phyloP scores from a whole-genome alignment of 495 filamentous ascomycete genomes.

The Penicillium silybi region DNA sequence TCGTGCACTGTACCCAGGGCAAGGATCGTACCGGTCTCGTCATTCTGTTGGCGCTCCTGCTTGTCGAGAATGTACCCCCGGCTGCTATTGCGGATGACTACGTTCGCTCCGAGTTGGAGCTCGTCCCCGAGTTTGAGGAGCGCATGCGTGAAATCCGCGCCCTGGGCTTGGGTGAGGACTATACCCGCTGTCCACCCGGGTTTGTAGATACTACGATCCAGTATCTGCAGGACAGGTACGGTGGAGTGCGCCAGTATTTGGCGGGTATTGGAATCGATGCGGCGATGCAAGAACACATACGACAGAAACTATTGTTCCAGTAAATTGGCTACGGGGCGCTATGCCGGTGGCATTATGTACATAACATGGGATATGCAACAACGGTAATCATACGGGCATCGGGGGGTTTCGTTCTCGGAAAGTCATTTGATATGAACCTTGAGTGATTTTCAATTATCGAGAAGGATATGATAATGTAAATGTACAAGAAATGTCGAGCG shows the following conservation, averaged over 20 bases:
- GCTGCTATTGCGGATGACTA: slow-evolving; percentile 65
- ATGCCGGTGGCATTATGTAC: background rate
- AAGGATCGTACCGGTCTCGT: slow-evolving; percentile 82
- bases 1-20: slow-evolving; percentile 83
- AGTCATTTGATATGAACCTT: background rate
- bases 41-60: slow-evolving; percentile 58
- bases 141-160: slow-evolving; percentile 63
- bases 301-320: slow-evolving; percentile 20
- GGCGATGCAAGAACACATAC: slow-evolving; percentile 33
- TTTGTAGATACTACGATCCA: slow-evolving; percentile 48
- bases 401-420: background rate
- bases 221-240: slow-evolving; percentile 54
- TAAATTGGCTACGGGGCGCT: background rate
- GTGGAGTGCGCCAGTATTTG: slow-evolving; percentile 61
- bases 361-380: background rate
- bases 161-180: slow-evolving; percentile 66
- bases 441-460: background rate
- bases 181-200: slow-evolving; percentile 56
- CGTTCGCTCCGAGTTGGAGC: slow-evolving; percentile 55
- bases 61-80: slow-evolving; percentile 52
- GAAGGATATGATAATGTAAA: background rate
- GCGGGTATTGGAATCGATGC: slow-evolving; percentile 50
- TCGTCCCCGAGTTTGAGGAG: slow-evolving; percentile 56
- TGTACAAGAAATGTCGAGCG: background rate
- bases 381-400: background rate